Base-by-base conservation (phyloP, 805 yeast genomes). In the Teunomyces atbi region DNA sequence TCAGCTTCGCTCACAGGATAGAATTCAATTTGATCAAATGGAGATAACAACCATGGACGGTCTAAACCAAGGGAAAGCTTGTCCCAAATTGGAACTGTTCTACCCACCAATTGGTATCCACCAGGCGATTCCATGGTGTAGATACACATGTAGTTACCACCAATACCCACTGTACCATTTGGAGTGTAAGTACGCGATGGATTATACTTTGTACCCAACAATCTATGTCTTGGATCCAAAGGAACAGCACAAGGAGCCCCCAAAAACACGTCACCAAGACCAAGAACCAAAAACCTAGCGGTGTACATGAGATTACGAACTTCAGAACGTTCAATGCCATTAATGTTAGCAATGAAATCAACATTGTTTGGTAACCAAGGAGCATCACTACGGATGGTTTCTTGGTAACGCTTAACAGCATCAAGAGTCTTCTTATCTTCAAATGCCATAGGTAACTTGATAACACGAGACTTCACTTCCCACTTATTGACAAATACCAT, bases 211-310 rank as follows among this genome's bases (percentile, higher is more conserved):
- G 96, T 79, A 33, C 98, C 99, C 47, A 92, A 71, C 49, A 90
- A 78, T 59, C 97, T 80, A 59, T 91, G 97, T 60, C 97, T 83
- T 48, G 99, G 99, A 65, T 94, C 98, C 56, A 92, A 79, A 32
- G 99, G 98, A 55, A 92, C 96, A 1, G 98, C 98, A 75, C 97
- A 91, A 23, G 99, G 99, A 3, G 99, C 97, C 41, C 98, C 98
- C 57, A 94, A 76, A 71, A 91, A 92, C 21, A 94, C 98, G 68
- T 94, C 99, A 62, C 98, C 99, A 44, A 92, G 80, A 45, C 98
- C 99, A 52, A 92, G 74, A 5, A 94, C 98, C 71, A 94, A 74
- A 76, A 86, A 94, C 61, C 91, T 78, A 4, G 98, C 98, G 37
- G 86, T 73, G 71, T 90, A 92, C 61, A 94, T 68, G 85, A 92